These are phyloP conservation scores for Hyaloperonospora arabidopsidis DNA, from an alignment of 352 stramenopile genomes.

Conservation along the genomic window DNA sequence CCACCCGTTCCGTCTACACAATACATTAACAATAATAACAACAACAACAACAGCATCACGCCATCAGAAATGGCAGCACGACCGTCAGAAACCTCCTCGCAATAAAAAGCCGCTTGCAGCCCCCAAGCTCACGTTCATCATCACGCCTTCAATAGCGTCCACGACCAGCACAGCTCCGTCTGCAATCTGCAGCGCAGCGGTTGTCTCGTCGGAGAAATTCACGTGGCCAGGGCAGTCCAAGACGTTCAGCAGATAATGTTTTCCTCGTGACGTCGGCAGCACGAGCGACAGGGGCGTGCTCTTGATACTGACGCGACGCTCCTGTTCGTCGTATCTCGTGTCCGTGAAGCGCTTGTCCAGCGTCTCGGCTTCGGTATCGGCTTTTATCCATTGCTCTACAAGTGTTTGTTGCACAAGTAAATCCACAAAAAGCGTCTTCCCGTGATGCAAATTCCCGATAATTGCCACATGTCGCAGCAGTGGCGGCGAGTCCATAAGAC, in stretches of 20 bases:
- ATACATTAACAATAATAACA: constrained; percentile 4
- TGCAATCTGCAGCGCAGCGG: constrained; percentile 87
- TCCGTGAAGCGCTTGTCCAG: constrained; percentile 91
- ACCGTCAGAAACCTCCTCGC: constrained; percentile 25
- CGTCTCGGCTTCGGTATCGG: constrained; percentile 4
- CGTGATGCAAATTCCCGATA: constrained; percentile 95
- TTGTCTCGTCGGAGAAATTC: constrained; percentile 96
- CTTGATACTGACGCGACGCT: constrained; percentile 95
- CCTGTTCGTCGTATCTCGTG: constrained; percentile 94
- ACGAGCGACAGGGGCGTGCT: constrained; percentile 93
- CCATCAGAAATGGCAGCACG: not conserved
- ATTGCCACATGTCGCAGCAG: constrained; percentile 93
- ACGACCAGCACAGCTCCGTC: constrained; percentile 95
- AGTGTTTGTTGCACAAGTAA: constrained; percentile 88
- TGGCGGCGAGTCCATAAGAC: constrained; percentile 84
- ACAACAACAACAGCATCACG: constrained; percentile 5
- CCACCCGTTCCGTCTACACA: constrained; percentile 88
- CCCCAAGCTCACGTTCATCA: constrained; percentile 83
- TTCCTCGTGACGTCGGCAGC: constrained; percentile 89
- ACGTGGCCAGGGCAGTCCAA: constrained; percentile 96
- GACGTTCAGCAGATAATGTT: constrained; percentile 94
- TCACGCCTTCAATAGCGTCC: constrained; percentile 96
- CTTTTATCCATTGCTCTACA: constrained; percentile 68
- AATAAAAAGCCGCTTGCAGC: not conserved
- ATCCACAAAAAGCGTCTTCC: constrained; percentile 91